Percentiles rank a stretch among this genome's conserved stretches.
These are phyloP conservation scores for Clavulina sp. DNA, from an alignment of 768 basidiomycete species.

Conservation along the genomic window DNA sequence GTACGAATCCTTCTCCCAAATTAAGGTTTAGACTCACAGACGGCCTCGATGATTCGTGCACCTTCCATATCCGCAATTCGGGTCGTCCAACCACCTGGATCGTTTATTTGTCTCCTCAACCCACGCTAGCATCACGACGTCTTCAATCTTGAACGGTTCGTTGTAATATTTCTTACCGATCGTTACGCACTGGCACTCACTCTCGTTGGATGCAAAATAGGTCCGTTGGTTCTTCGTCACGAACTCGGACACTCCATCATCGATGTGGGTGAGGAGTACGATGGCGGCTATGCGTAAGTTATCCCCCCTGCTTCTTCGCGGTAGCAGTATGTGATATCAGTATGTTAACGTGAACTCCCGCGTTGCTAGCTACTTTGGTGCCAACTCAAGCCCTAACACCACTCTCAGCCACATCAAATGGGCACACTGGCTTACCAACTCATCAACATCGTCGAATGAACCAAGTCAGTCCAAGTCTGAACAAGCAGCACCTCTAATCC, in stretches of 20 bases:
- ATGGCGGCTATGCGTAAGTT: slow-evolving; percentile 50
- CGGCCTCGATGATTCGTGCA: too few species aligned
- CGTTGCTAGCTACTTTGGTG: slow-evolving; percentile 33
- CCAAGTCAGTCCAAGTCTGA: too few species aligned
- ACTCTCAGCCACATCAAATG: slow-evolving; percentile 31
- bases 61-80: too few species aligned
- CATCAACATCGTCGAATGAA: too few species aligned
- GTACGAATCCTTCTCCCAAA: too few species aligned
- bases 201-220: too few species aligned
- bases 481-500: slow-evolving; percentile 19
- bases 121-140: slow-evolving; percentile 44
- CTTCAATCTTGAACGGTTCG: slow-evolving; percentile 47
- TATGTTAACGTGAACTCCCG: too few species aligned
- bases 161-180: neutral
- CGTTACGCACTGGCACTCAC: neutral
- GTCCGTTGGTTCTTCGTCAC: slow-evolving; percentile 48
- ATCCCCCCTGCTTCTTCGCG: neutral
- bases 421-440: slow-evolving; percentile 47
- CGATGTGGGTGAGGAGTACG: slow-evolving; percentile 67
- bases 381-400: slow-evolving; percentile 36
- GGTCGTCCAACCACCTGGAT: too few species aligned
- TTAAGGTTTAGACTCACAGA: too few species aligned
- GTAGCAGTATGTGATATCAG: neutral
- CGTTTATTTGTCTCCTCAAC: neutral
- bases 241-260: slow-evolving; percentile 72